Percentiles rank a stretch among this genome's conserved stretches.
Conservation (phyloP, 805 yeast genomes). For the Candida orba region DNA sequence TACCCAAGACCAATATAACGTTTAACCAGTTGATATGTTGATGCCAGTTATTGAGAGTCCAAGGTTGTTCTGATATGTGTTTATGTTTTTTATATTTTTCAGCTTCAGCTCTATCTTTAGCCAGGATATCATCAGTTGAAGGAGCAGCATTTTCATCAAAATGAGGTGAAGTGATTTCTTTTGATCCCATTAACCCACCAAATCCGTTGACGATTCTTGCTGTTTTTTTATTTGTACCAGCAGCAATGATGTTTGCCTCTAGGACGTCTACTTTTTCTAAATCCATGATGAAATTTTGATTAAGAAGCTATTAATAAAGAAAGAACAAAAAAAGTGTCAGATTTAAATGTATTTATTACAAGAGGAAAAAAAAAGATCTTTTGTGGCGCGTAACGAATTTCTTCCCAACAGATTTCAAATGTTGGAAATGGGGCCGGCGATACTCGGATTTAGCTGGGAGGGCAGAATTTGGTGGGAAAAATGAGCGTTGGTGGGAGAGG, state of each 20-base stretch:
- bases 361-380: neutral
- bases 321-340: neutral
- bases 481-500: no score
- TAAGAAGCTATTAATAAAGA: neutral
- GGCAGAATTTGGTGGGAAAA: no score
- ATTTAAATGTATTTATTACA: neutral
- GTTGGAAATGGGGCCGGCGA: conserved; percentile 4
- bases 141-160: conserved; percentile 40
- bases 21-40: conserved; percentile 76
- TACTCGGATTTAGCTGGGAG: neutral
- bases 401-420: conserved; percentile 9
- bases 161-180: conserved; percentile 58
- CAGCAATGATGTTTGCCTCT: conserved; percentile 70
- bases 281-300: neutral
- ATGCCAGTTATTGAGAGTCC: conserved; percentile 69
- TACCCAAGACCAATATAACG: conserved; percentile 50
- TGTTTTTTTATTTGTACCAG: conserved; percentile 67
- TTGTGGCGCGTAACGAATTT: conserved; percentile 2
- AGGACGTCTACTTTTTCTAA: conserved; percentile 47
- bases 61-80: conserved; percentile 74
- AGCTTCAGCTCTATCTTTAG: conserved; percentile 35
- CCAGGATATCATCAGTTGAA: conserved; percentile 32
- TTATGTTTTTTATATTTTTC: conserved; percentile 30
- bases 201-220: conserved; percentile 77
- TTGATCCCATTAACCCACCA: conserved; percentile 77